Percentiles rank a stretch among this genome's conserved stretches.
These are phyloP conservation scores for Trifolium repens DNA, from an alignment of 306 rosid genomes.

Conservation along the genomic window DNA sequence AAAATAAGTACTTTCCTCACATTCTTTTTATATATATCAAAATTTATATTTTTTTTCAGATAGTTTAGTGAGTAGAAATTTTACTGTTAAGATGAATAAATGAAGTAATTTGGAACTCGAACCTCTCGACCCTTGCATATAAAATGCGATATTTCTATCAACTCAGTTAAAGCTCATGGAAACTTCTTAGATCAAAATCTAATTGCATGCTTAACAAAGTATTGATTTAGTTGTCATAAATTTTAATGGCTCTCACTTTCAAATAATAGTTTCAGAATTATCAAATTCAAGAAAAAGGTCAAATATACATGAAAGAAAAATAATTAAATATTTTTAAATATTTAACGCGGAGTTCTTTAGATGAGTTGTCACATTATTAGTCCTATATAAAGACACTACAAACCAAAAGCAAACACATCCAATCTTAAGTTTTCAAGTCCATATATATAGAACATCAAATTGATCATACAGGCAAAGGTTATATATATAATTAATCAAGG, in stretches of 20 bases:
- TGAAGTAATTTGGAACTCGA: no score
- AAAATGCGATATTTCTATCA: no score
- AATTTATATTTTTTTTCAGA: no score
- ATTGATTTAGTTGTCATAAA: constrained; percentile 28
- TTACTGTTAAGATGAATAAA: no score
- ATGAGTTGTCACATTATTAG: background rate
- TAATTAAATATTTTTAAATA: constrained; percentile 18
- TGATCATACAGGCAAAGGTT: background rate
- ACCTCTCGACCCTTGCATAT: no score
- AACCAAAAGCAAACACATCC: constrained; percentile 37
- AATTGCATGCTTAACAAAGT: background rate
- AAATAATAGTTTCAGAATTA: constrained; percentile 21
- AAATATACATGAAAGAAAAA: constrained; percentile 35
- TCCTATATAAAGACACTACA: constrained; percentile 50
- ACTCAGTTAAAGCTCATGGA: no score
- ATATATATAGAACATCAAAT: constrained; percentile 8
- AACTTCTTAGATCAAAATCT: no score
- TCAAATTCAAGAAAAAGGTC: constrained; percentile 41
- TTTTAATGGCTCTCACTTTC: constrained; percentile 27
- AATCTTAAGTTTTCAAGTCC: constrained; percentile 26
- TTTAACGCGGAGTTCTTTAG: constrained; percentile 12
- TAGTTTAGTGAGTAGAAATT: no score
- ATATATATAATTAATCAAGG: background rate
- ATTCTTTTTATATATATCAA: no score
- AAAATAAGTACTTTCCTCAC: no score